These are phyloP conservation scores for Plenodomus biglobosus DNA, from an alignment of 2,329 filamentous ascomycete genomes.

Conservation along the genomic window DNA sequence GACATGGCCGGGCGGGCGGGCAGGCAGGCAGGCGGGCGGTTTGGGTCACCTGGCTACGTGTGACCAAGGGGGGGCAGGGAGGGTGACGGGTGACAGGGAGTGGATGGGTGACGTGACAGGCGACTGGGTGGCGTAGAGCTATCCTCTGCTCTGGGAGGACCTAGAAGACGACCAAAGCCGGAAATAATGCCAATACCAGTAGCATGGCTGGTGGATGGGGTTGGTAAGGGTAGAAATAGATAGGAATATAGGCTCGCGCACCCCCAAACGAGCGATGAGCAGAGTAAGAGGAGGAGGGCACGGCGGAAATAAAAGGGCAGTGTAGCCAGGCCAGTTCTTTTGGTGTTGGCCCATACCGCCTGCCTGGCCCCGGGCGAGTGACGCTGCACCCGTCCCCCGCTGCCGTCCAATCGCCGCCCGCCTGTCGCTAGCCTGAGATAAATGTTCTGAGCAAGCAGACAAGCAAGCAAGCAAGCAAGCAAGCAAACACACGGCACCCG, in stretches of 20 bases:
- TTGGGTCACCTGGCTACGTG: constrained; percentile 9
- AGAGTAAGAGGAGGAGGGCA: constrained; percentile 1
- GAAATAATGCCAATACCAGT: background rate
- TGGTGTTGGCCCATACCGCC: no score
- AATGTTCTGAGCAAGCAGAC: constrained; percentile 16
- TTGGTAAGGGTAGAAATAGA: no score
- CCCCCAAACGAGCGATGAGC: background rate
- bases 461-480: constrained; percentile 6
- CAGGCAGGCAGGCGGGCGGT: background rate
- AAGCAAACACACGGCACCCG: no score
- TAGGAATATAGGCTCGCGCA: constrained; percentile 1
- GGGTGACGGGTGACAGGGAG: constrained; percentile 12
- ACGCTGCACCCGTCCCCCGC: no score
- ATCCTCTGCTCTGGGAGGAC: no score
- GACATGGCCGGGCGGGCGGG: constrained; percentile 29
- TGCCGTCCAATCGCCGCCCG: no score
- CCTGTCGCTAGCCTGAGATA: background rate
- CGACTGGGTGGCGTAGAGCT: constrained; percentile 14
- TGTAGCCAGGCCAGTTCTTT: no score
- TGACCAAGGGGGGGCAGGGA: constrained; percentile 11
- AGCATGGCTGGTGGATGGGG: constrained; percentile 4
- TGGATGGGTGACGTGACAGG: constrained; percentile 5
- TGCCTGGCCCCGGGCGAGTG: no score
- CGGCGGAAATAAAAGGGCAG: no score
- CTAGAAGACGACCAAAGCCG: background rate